Evolutionary conservation across 257 asterid genomes (phyloP).

Genomic region (Solanum chaucha): DNA sequence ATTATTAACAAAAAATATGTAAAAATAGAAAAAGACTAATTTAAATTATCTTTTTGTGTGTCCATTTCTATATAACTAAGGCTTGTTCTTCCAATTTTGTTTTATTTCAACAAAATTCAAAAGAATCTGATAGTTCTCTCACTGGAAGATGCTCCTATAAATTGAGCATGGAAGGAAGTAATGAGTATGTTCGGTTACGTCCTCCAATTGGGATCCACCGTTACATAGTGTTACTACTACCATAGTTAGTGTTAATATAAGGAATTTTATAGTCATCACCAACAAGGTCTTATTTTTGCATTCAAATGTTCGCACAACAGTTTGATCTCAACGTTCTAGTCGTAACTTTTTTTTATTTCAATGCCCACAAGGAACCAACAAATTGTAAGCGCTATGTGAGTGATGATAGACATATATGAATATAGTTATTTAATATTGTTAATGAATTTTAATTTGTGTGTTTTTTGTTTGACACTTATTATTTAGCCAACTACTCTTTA

Average conservation of each 20-base stretch:
- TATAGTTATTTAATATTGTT: too few relatives aligned
- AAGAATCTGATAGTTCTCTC: background rate
- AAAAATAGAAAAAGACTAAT: too few relatives aligned
- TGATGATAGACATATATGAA: too few relatives aligned
- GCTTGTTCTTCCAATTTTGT: background rate
- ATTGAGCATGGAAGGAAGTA: background rate
- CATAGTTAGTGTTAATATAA: background rate
- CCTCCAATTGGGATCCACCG: background rate
- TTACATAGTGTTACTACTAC: background rate
- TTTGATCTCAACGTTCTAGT: background rate
- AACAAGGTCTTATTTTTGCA: background rate
- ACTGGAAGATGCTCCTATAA: background rate
- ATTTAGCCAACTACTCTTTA: background rate
- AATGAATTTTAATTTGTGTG: background rate
- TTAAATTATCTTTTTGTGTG: background rate
- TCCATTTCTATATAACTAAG: background rate
- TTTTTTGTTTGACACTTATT: background rate
- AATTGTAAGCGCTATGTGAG: too few relatives aligned
- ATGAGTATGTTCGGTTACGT: background rate
- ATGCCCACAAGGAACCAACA: background rate
- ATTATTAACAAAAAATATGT: too few relatives aligned
- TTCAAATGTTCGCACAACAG: background rate
- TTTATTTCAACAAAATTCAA: background rate
- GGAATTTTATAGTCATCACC: background rate
- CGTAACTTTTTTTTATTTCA: too few relatives aligned